A percentile compares a stretch with the other conserved stretches of the same genome.
Conservation (phyloP, 2,329 filamentous ascomycete species). For the Fusarium nanum region DNA sequence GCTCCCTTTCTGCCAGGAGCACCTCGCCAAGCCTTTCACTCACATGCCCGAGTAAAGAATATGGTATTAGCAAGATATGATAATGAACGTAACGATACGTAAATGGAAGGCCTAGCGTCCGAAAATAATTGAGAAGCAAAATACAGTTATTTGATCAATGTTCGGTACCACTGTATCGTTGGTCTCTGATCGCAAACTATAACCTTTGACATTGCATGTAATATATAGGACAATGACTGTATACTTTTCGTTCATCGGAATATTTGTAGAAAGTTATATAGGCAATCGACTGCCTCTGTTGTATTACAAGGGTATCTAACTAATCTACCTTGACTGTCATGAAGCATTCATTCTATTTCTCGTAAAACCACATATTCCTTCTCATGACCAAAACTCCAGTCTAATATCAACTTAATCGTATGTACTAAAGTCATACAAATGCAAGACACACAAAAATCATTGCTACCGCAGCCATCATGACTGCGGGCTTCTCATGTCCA, state of each 20-base stretch:
- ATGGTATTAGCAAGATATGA: neutral
- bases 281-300: neutral
- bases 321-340: constrained; percentile 13
- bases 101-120: neutral
- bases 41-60: constrained; percentile 69
- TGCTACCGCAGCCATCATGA: constrained; percentile 18
- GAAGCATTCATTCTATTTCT: constrained; percentile 20
- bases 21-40: constrained; percentile 70
- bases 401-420: constrained; percentile 9
- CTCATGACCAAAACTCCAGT: constrained; percentile 9
- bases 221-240: neutral
- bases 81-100: constrained; percentile 8
- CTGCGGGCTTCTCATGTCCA: constrained; percentile 9
- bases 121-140: constrained; percentile 1
- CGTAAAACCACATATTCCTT: neutral
- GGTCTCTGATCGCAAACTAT: neutral
- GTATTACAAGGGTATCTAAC: constrained; percentile 23
- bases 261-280: neutral
- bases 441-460: constrained; percentile 9
- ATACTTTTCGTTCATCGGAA: neutral
- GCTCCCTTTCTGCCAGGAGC: constrained; percentile 76
- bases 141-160: neutral
- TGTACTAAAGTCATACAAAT: constrained; percentile 12
- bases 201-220: neutral
- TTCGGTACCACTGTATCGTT: neutral